These are phyloP conservation scores for Clonostachys solani DNA, from an alignment of 2,329 filamentous ascomycete genomes.

Conservation along the genomic window DNA sequence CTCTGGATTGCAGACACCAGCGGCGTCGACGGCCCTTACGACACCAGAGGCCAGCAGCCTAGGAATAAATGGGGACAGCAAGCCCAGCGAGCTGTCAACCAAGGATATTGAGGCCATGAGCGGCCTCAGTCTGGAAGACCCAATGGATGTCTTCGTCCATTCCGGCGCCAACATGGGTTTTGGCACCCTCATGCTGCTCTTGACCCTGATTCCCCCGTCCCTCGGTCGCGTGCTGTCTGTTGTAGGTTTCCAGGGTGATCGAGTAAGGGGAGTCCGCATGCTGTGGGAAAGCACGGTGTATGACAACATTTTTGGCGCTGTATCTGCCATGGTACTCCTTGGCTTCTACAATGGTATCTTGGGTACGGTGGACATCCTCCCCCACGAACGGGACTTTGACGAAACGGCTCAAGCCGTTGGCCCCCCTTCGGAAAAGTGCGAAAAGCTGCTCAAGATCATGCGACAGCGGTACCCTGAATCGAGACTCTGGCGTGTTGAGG, in stretches of 20 bases:
- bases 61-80: conserved; percentile 6
- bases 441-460: conserved; percentile 68
- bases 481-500: conserved; percentile 82
- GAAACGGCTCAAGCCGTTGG: conserved; percentile 57
- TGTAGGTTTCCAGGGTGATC: conserved; percentile 87
- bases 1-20: conserved; percentile 37
- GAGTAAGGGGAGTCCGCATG: conserved; percentile 75
- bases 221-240: conserved; percentile 85
- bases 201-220: conserved; percentile 90
- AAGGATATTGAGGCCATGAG: conserved; percentile 28
- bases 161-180: conserved; percentile 88
- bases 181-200: conserved; percentile 76
- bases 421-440: conserved; percentile 68
- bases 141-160: conserved; percentile 84
- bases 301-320: conserved; percentile 86
- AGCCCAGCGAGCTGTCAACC: not conserved
- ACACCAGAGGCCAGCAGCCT: conserved; percentile 3
- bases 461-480: conserved; percentile 74
- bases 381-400: conserved; percentile 49
- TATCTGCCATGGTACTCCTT: conserved; percentile 76
- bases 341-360: conserved; percentile 86
- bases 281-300: conserved; percentile 88
- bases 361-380: conserved; percentile 83
- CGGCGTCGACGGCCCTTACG: conserved; percentile 7
- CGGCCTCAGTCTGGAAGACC: conserved; percentile 52